Base-by-base conservation (phyloP, 805 yeast genomes). In the Pichia nanzhaoensis region DNA sequence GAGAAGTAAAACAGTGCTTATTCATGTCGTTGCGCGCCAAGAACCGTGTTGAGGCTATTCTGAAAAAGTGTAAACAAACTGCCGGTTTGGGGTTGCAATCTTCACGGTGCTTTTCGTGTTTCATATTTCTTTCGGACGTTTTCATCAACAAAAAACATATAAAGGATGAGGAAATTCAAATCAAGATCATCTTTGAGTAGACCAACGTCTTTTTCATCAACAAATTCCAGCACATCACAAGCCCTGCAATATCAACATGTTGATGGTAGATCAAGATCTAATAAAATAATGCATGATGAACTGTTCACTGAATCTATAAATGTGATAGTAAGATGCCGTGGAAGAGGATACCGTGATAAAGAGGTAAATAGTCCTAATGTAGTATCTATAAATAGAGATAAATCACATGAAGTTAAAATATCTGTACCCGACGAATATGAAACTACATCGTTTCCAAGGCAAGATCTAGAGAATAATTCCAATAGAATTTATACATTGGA, bases 401-500 rank as follows among this genome's bases (percentile, higher is more conserved):
- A 51, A 43, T 27, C 41, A 32, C 31, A 32, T 5, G 43, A 45
- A 20, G 33, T 51, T 3, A 43, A 47, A 24, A 38, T 51, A 19
- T 17, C 24, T 4, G 24, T 46, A 13, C 47, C 51, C 4, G 47
- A 48, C n/a, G 35, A 17, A 19, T 27, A 27, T 24, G 8, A 32
- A 19, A 3, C 24, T 5, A 12, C 14, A 30, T 30, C 33, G 5
- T 13, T 30, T 24, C 28, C 28, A 10, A 24, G 28, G 28, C 28
- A 24, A 24, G 28, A 24, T 32, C 9, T 21, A 14, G 16, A 62
- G 10, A 24, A 24, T 24, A 24, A 24, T 24, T 6, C 28, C 9
- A 24, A 24, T 24, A 24, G 63, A 50, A 69, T 73, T 0, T 77
- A 72, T 56, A 67, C 66, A n/a, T 73, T 75, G 20, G 82, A 77